Base-by-base conservation (phyloP, 176 grass and related monocot species). In the Microstegium vimineum region DNA sequence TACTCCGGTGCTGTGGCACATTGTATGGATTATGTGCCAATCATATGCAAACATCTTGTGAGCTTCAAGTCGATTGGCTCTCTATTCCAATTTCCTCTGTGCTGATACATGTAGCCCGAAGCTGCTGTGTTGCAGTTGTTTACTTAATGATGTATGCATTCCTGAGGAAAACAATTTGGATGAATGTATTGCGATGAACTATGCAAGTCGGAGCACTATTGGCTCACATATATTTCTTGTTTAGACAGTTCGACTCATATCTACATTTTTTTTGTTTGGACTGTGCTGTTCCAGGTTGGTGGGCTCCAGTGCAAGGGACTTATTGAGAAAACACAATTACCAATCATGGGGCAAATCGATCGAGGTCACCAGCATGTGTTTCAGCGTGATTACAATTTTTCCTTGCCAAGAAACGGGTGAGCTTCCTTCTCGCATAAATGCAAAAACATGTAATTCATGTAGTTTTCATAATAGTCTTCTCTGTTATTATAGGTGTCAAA, bases 351-450 rank as follows among this genome's bases (percentile, higher is more conserved):
- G 57, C 80, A 84, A 72, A 66, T 68, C 70, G 79, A 86, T 74
- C 66, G 32, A 83, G 51, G 62, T 38, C 84, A 32, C 46, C 83
- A 64, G 37, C 33, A 81, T 56, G 38, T 87, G 54, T 86, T 83
- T 78, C 81, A 75, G 80, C 89, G 54, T 33, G 89, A 86, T 64
- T 77, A 47, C 66, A 75, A 74, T 88, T 93, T 97, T 75, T 86
- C 83, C 82, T 86, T 88, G 71, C 87, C 91, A 62, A 91, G 89
- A 82, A 94, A 94, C 67, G 88, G 91, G 94, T 97, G 52, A 41
- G 31, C 33, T 83, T 37, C 20, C n/a, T 40, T 62, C 41, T 78
- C 15, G 27, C 28, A 51, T 60, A 31, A 78, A 61, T 49, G 27
- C 27, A 71, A 71, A 75, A 77, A 34, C 33, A 41, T 49, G 45